Conservation (phyloP, 768 basidiomycete genomes). For the Xerocomus brunneocitrinus region DNA sequence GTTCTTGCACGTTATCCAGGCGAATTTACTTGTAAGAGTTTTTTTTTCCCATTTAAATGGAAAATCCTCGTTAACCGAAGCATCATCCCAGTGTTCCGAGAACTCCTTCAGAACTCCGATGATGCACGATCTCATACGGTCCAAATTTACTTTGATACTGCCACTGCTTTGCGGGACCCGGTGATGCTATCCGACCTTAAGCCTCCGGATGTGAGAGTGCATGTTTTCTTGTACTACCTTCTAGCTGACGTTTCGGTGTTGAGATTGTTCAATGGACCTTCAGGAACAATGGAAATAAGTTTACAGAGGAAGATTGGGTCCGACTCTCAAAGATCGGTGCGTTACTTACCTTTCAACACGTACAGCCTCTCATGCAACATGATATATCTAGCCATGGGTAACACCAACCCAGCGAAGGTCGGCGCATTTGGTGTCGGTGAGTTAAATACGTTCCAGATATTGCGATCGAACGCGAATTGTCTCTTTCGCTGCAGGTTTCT, state of each 20-base stretch:
- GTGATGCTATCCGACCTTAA: not conserved
- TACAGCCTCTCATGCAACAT: not conserved
- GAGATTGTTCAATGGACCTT: slow-evolving; percentile 80
- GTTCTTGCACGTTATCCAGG: slow-evolving; percentile 92
- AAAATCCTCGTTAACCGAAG: not conserved
- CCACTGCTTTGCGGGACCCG: slow-evolving; percentile 12
- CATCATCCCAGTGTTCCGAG: slow-evolving; percentile 49
- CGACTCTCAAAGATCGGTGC: slow-evolving; percentile 84
- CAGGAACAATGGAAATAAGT: slow-evolving; percentile 87
- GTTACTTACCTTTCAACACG: slow-evolving; percentile 8
- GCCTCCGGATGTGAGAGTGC: not conserved
- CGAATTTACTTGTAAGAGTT: slow-evolving; percentile 68
- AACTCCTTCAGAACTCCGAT: slow-evolving; percentile 92
- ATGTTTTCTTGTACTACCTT: not conserved
- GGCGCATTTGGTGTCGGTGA: slow-evolving; percentile 83
- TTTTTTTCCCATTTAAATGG: too few species aligned
- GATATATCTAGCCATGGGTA: slow-evolving; percentile 66
- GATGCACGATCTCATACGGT: slow-evolving; percentile 73
- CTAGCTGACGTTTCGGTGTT: not conserved
- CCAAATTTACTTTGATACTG: slow-evolving; percentile 74
- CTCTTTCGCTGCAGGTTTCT: slow-evolving; percentile 45
- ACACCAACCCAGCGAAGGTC: slow-evolving; percentile 91
- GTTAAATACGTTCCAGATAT: too few species aligned
- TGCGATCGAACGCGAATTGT: not conserved
- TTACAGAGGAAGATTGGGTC: slow-evolving; percentile 83